These are phyloP conservation scores for Starmera pachycereana DNA, from an alignment of 805 yeast species.

Conservation along the genomic window DNA sequence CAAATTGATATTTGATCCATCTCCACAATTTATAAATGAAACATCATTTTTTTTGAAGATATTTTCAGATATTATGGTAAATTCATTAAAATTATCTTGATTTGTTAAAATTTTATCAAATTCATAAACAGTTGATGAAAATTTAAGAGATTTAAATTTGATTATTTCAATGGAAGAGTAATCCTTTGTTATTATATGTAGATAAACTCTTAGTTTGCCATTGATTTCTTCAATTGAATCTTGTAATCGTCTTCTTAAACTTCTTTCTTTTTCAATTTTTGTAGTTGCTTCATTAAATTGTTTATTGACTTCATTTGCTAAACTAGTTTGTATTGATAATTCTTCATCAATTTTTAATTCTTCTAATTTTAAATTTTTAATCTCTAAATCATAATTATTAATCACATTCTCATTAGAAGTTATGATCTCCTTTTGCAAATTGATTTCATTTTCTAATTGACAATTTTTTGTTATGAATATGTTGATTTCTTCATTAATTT, in stretches of 20 bases:
- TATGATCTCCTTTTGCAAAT: conserved; percentile 10
- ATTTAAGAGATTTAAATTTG: neutral
- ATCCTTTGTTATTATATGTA: neutral
- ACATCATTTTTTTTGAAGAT: conserved; percentile 5
- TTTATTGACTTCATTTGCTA: conserved; percentile 12
- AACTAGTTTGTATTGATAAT: conserved; percentile 13
- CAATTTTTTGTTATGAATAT: conserved; percentile 9
- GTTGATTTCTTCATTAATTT: conserved; percentile 6
- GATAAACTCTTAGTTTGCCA: conserved; percentile 22
- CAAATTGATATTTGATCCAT: neutral
- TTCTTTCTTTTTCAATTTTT: conserved; percentile 26
- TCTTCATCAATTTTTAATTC: conserved; percentile 11
- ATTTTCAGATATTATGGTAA: conserved; percentile 4
- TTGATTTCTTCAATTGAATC: conserved; percentile 34
- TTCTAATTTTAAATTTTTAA: conserved; percentile 14
- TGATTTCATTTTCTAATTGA: conserved; percentile 12
- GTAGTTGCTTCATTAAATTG: conserved; percentile 15
- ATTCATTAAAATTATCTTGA: conserved; percentile 2
- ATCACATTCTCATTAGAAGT: conserved; percentile 2
- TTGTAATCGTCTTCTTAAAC: conserved; percentile 34
- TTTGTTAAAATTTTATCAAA: conserved; percentile 7
- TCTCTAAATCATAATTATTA: conserved; percentile 12
- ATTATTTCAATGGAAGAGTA: neutral
- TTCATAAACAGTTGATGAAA: neutral
- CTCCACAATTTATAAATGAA: conserved; percentile 1